Evolutionary conservation across 2,329 filamentous ascomycete species (phyloP), one percentile per base, ranked within the genome.

Genomic region (Aspergillus glaucus): DNA sequence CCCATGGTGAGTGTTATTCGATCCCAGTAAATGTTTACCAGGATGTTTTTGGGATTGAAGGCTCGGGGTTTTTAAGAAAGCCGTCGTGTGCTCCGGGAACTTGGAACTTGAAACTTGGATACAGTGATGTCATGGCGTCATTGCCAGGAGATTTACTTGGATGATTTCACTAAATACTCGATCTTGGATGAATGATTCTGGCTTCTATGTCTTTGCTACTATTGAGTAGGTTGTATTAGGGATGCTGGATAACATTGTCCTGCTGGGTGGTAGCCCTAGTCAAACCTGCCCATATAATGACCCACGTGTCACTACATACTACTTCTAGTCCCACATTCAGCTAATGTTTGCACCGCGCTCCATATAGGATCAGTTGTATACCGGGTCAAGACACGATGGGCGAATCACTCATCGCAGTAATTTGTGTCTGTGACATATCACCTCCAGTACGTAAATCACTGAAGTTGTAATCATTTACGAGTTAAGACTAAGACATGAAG

Each of bases 1-100:
- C 24, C 39, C 53, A 55, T 57, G 4, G 12, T 53, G 44, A 30
- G 30, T 42, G 17, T 12, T 6, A 12, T 42, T 24, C n/a, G 8
- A 42, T 10, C 19, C 19, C 19, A 42, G 19, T 24, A 3, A 24
- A 14, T 9, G 14, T 17, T 15, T 42, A 8, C 19, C 39, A 7
- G 6, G 39, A 30, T 30, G 26, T 12, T 30, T 4, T 4, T 30
- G 26, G 26, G 26, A 4, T 12, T 30, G 26, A 12, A 12, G 2
- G 10, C 3, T 12, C 14, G 10, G 3, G 39, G 3, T 5, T 24
- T 24, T 42, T 24, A 9, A 24, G 17, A 42, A 46, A 15, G 43
- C 22, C 14, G 15, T 22, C 21, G 10, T 24, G 28, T 15, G 34
- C n/a, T 36, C 34, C 14, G 15, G 34, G n/a, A n/a, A 36, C 3